These are phyloP conservation scores for Aureobasidium mangrovei DNA, from an alignment of 2,329 filamentous ascomycete genomes.

Conservation along the genomic window DNA sequence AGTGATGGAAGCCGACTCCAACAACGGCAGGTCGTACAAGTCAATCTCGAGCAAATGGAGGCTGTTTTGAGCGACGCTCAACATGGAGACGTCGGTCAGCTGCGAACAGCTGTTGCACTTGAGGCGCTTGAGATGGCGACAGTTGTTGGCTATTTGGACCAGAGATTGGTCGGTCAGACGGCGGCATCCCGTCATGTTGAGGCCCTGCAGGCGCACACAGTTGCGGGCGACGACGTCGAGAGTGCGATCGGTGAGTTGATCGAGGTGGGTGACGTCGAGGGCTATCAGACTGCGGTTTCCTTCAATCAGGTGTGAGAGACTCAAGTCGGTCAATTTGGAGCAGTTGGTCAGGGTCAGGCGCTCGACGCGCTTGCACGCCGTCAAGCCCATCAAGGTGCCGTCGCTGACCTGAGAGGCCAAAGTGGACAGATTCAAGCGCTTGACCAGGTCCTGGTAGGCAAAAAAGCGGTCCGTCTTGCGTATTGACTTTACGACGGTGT, in stretches of 20 bases:
- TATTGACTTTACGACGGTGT: constrained; percentile 72
- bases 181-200: constrained; percentile 84
- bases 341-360: constrained; percentile 89
- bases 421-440: constrained; percentile 79
- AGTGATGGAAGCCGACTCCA: constrained; percentile 78
- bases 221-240: constrained; percentile 69
- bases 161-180: constrained; percentile 82
- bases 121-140: constrained; percentile 80
- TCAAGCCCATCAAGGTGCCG: constrained; percentile 74
- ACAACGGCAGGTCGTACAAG: constrained; percentile 70
- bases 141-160: constrained; percentile 68
- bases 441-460: constrained; percentile 81
- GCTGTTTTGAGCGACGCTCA: constrained; percentile 80
- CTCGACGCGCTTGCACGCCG: constrained; percentile 82
- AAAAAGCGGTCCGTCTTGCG: constrained; percentile 69
- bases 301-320: constrained; percentile 68
- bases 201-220: constrained; percentile 76
- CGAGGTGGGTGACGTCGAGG: constrained; percentile 77
- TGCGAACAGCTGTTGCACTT: constrained; percentile 92
- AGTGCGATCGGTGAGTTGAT: constrained; percentile 71
- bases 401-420: constrained; percentile 73
- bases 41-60: constrained; percentile 95
- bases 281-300: constrained; percentile 76
- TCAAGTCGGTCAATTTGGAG: constrained; percentile 71
- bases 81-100: constrained; percentile 70